Conservation (phyloP, 208 protist species). For the Jaenimonas drosophilae region DNA sequence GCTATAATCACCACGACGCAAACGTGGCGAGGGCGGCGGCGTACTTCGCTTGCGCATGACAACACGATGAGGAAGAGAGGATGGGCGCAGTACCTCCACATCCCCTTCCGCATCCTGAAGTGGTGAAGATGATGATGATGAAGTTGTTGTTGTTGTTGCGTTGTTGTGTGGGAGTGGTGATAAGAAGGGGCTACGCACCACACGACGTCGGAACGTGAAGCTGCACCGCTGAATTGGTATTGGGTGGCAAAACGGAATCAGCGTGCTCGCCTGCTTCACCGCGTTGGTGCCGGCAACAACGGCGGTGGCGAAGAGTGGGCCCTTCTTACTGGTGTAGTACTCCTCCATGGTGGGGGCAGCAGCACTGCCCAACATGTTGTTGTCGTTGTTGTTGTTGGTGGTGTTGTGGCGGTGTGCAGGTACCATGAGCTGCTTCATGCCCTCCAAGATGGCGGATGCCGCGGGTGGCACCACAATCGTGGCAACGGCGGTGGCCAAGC, state of each 20-base stretch:
- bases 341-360: constrained; percentile 45
- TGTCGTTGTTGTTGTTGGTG: neutral
- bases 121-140: too few species aligned
- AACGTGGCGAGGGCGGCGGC: constrained; percentile 15
- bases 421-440: constrained; percentile 60
- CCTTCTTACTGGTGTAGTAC: constrained; percentile 81
- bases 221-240: constrained; percentile 83
- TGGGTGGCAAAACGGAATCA: constrained; percentile 95
- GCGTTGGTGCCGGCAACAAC: constrained; percentile 90
- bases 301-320: constrained; percentile 77
- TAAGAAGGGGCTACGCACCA: constrained; percentile 24
- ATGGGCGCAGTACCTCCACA: too few species aligned
- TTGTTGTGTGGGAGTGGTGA: neutral
- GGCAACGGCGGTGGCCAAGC: constrained; percentile 69
- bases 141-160: too few species aligned
- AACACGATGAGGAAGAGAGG: constrained; percentile 67
- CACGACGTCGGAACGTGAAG: constrained; percentile 73
- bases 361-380: constrained; percentile 8
- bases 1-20: constrained; percentile 39
- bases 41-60: constrained; percentile 50
- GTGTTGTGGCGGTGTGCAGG: constrained; percentile 15
- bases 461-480: constrained; percentile 70
- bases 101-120: too few species aligned
- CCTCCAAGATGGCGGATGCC: constrained; percentile 45
- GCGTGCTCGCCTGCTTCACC: constrained; percentile 83